Conservation (phyloP, 2,329 filamentous ascomycete genomes). For the Huntiella savannae region DNA sequence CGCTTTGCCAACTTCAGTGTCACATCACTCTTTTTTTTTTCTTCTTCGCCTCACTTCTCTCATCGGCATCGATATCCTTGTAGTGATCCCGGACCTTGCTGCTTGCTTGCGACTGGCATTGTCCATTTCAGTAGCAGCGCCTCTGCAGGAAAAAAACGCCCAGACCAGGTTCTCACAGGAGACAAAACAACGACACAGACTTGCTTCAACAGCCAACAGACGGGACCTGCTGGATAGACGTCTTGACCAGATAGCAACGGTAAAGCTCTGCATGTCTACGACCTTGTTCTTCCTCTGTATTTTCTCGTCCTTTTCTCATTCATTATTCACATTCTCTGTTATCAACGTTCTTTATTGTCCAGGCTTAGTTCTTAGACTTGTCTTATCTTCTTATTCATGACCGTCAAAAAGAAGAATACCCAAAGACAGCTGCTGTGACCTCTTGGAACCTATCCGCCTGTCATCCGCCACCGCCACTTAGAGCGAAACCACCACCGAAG, state of each 20-base stretch:
- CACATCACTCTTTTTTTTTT: neutral
- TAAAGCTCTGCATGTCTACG: no score
- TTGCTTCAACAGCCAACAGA: no score
- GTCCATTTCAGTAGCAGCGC: neutral
- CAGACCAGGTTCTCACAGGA: slow-evolving; percentile 3
- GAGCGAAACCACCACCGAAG: no score
- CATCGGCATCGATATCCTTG: neutral
- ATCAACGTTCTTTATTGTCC: neutral
- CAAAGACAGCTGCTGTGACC: no score
- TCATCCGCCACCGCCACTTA: no score
- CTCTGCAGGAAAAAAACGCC: neutral
- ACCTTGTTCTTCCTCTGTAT: neutral
- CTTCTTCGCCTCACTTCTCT: neutral
- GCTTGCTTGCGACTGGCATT: neutral
- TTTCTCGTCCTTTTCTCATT: neutral
- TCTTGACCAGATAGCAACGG: no score
- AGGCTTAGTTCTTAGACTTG: neutral
- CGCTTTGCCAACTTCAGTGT: no score
- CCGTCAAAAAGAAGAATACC: no score
- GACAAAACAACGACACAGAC: slow-evolving; percentile 2
- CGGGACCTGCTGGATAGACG: no score
- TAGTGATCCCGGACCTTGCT: slow-evolving; percentile 2
- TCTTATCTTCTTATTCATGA: slow-evolving; percentile 1
- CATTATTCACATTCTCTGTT: neutral
- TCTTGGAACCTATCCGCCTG: no score